Percentiles rank a stretch among this genome's conserved stretches.
Evolutionary conservation across 2,329 filamentous ascomycete genomes (phyloP).

Genomic region (Escovopsis sp.): DNA sequence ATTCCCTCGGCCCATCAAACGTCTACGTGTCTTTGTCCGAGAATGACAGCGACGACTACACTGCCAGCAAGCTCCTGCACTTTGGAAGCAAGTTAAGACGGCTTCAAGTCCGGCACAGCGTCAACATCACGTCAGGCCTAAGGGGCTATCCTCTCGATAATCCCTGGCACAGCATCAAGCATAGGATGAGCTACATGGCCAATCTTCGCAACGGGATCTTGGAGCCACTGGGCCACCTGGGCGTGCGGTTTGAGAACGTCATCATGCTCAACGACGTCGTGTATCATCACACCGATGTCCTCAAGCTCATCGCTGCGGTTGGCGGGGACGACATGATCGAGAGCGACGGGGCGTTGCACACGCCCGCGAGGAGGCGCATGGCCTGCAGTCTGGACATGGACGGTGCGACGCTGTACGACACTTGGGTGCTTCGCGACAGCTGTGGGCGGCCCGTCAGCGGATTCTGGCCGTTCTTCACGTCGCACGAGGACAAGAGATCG

Average conservation of each 20-base stretch:
- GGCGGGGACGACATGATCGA: conserved; percentile 4
- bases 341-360: background rate
- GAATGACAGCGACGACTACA: conserved; percentile 6
- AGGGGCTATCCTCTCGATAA: conserved; percentile 4
- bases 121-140: conserved; percentile 5
- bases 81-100: conserved; percentile 4
- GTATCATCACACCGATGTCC: conserved; percentile 6
- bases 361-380: conserved; percentile 3
- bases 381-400: conserved; percentile 7
- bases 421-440: conserved; percentile 7
- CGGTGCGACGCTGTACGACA: conserved; percentile 6
- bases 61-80: conserved; percentile 6
- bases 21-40: conserved; percentile 6
- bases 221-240: conserved; percentile 2
- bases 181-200: conserved; percentile 6
- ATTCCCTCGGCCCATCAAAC: conserved; percentile 4
- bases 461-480: conserved; percentile 6
- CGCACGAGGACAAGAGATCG: conserved; percentile 2
- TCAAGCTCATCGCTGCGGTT: conserved; percentile 5
- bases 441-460: conserved; percentile 5
- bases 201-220: conserved; percentile 7
- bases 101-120: conserved; percentile 4
- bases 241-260: conserved; percentile 6
- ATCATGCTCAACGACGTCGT: conserved; percentile 6
- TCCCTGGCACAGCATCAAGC: conserved; percentile 4